Evolutionary conservation across 495 filamentous ascomycete species (phyloP).

Genomic region (Poronia punctata): DNA sequence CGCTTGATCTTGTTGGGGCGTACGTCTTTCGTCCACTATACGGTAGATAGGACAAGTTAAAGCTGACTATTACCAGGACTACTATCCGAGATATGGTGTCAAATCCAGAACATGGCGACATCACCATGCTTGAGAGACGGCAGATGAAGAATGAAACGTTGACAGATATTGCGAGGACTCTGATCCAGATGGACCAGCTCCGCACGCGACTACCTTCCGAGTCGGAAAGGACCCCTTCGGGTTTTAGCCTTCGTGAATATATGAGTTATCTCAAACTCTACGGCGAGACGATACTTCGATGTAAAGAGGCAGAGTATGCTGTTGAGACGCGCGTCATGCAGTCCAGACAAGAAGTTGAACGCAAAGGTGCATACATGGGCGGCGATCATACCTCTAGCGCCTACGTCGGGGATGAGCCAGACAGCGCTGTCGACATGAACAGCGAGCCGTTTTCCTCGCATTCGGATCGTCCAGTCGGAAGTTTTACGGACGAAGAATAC

Average conservation of each 20-base stretch:
- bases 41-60: conserved; percentile 1
- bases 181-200: conserved; percentile 23
- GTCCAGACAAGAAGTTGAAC: conserved; percentile 1
- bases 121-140: conserved; percentile 17
- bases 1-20: conserved; percentile 35
- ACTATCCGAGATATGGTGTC: conserved; percentile 21
- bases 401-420: conserved; percentile 30
- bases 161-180: conserved; percentile 21
- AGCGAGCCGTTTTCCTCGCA: conserved; percentile 18
- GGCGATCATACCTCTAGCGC: conserved; percentile 19
- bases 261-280: conserved; percentile 26
- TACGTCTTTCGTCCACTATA: conserved; percentile 12
- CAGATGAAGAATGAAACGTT: conserved; percentile 19
- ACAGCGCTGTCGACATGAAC: conserved; percentile 37
- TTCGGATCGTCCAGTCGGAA: conserved; percentile 1
- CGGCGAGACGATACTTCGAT: conserved; percentile 18
- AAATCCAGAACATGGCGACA: conserved; percentile 10
- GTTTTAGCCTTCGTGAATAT: conserved; percentile 28
- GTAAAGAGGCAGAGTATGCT: conserved; percentile 17
- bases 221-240: conserved; percentile 25
- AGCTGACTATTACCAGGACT: conserved; percentile 15
- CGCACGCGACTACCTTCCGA: conserved; percentile 23
- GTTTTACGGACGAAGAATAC: conserved; percentile 11
- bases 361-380: conserved; percentile 20
- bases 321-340: conserved; percentile 10